These are phyloP conservation scores for Straminergon stramineum DNA, from an alignment of 225 moss, liverwort and hornwort genomes.

Conservation along the genomic window DNA sequence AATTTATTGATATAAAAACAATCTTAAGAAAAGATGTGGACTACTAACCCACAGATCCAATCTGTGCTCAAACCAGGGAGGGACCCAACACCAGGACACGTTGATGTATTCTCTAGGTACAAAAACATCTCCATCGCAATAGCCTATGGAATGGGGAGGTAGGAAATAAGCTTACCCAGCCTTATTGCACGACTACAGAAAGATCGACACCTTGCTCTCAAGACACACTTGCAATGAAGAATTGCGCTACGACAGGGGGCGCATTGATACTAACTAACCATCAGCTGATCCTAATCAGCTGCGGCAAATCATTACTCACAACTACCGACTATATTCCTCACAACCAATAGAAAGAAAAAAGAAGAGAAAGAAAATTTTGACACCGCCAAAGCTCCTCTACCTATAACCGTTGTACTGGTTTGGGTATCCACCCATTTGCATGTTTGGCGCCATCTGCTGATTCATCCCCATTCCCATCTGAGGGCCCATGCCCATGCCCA, in stretches of 20 bases:
- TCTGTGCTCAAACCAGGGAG: conserved; percentile 15
- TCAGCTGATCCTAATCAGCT: conserved; percentile 38
- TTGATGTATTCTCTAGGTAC: conserved; percentile 10
- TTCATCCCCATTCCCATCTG: conserved; percentile 75
- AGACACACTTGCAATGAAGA: conserved; percentile 38
- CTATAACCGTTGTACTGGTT: conserved; percentile 79
- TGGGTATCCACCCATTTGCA: conserved; percentile 73
- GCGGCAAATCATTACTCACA: conserved; percentile 29
- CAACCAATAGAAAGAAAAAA: not conserved
- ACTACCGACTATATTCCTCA: conserved; percentile 16
- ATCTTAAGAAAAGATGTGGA: conserved; percentile 36
- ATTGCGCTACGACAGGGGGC: conserved; percentile 10
- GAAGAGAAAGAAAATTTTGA: not conserved
- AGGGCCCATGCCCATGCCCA: conserved; percentile 51
- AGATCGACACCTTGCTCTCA: conserved; percentile 16
- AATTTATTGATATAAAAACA: conserved; percentile 34
- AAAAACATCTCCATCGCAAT: conserved; percentile 46
- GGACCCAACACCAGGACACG: conserved; percentile 9
- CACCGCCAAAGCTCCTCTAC: conserved; percentile 27
- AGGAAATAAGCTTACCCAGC: conserved; percentile 7
- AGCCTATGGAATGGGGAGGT: conserved; percentile 33
- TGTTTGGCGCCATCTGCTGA: conserved; percentile 37
- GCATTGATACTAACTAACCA: not conserved
- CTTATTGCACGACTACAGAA: conserved; percentile 28
- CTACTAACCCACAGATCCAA: not conserved